Conservation (phyloP, 2,329 filamentous ascomycete genomes). For the Xylaria polymorpha region DNA sequence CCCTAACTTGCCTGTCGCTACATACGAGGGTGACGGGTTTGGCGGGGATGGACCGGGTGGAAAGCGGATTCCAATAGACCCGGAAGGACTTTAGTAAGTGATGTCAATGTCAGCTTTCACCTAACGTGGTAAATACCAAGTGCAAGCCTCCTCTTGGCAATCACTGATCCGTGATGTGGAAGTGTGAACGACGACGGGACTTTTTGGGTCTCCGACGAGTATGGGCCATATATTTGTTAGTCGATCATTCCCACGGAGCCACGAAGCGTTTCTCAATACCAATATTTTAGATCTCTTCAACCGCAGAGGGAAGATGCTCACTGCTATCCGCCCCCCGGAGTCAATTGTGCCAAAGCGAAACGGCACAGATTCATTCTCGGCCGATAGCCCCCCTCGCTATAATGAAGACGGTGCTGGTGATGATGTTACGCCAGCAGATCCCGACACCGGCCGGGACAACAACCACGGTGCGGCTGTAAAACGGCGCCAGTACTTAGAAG, state of each 20-base stretch:
- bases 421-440: slow-evolving; percentile 62
- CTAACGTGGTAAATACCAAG: no score
- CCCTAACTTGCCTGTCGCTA: slow-evolving; percentile 70
- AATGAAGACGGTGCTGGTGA: slow-evolving; percentile 58
- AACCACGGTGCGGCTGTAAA: slow-evolving; percentile 65
- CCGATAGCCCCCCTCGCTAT: slow-evolving; percentile 72
- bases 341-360: slow-evolving; percentile 74
- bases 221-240: slow-evolving; percentile 76
- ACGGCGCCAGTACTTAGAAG: not conserved
- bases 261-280: slow-evolving; percentile 23
- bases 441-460: slow-evolving; percentile 72
- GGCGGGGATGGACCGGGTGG: slow-evolving; percentile 70
- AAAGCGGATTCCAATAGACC: slow-evolving; percentile 69
- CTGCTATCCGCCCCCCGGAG: slow-evolving; percentile 72
- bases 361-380: slow-evolving; percentile 69
- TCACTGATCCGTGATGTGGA: not conserved
- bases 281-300: slow-evolving; percentile 58
- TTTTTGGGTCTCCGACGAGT: slow-evolving; percentile 79
- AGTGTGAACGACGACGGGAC: slow-evolving; percentile 65
- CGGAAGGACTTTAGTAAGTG: slow-evolving; percentile 69
- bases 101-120: not conserved
- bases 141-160: not conserved
- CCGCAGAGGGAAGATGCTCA: slow-evolving; percentile 66
- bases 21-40: slow-evolving; percentile 75
- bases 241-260: not conserved